Conservation (phyloP, 306 rosid species). For the Castanea sativa region DNA sequence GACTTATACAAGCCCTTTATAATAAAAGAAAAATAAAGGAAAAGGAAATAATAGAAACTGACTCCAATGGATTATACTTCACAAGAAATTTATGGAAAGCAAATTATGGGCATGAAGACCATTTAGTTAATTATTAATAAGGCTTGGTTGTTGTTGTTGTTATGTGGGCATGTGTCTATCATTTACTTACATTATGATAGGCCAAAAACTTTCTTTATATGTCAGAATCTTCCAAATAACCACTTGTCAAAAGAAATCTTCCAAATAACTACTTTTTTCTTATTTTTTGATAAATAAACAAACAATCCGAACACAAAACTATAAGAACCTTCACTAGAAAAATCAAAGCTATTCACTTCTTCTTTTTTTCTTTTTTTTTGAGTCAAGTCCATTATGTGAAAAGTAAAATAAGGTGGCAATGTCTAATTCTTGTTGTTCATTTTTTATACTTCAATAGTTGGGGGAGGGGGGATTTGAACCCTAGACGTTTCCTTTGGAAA, state of each 20-base stretch:
- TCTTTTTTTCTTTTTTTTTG: too few relatives aligned
- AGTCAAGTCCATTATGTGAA: neutral
- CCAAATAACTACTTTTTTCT: neutral
- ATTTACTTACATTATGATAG: neutral
- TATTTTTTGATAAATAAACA: neutral
- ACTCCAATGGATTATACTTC: neutral
- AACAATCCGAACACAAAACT: neutral
- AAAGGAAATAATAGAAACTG: neutral
- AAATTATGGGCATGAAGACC: neutral
- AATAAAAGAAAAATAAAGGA: neutral
- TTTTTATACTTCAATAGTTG: too few relatives aligned
- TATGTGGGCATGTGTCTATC: too few relatives aligned
- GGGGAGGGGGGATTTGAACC: too few relatives aligned
- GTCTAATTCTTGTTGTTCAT: too few relatives aligned
- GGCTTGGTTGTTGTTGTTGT: too few relatives aligned
- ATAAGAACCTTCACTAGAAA: neutral
- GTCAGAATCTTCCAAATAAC: neutral
- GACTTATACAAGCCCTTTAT: neutral
- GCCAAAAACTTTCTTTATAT: neutral
- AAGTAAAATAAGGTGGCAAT: neutral
- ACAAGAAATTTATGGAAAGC: neutral
- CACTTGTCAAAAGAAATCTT: too few relatives aligned
- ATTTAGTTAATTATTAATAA: neutral
- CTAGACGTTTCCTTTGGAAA: too few relatives aligned
- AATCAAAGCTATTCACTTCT: neutral